Conservation (phyloP, 1,284 basidiomycete genomes). For the Trichosporon coremiiforme region DNA sequence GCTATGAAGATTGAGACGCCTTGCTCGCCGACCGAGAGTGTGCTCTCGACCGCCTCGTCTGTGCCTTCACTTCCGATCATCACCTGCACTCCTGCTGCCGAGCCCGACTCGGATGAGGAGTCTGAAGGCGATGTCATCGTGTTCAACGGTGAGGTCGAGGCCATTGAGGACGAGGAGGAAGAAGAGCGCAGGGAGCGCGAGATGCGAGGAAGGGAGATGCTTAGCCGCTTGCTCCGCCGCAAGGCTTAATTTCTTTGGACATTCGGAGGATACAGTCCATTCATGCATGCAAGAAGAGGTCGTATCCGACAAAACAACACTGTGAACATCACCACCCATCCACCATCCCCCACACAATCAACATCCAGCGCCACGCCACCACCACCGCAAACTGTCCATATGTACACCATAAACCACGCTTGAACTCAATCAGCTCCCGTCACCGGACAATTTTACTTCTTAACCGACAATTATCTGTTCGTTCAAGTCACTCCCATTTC, state of each 20-base stretch:
- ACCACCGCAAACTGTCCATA: constrained; percentile 12
- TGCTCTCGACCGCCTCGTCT: constrained; percentile 38
- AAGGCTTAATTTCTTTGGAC: constrained; percentile 18
- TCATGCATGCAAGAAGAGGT: too few relatives aligned
- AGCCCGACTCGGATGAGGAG: constrained; percentile 51
- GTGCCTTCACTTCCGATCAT: constrained; percentile 49
- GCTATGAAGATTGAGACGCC: constrained; percentile 25
- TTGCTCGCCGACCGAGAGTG: constrained; percentile 37
- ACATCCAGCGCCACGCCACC: not conserved
- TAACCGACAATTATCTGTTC: constrained; percentile 11
- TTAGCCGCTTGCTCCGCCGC: constrained; percentile 25
- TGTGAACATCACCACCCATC: constrained; percentile 9
- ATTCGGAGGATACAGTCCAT: not conserved
- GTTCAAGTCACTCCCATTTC: constrained; percentile 16
- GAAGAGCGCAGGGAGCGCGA: constrained; percentile 44
- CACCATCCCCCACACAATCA: not conserved
- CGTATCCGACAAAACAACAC: not conserved
- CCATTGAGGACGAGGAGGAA: constrained; percentile 36
- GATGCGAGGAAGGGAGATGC: constrained; percentile 36
- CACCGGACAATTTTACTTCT: constrained; percentile 14
- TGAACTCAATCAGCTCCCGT: constrained; percentile 1
- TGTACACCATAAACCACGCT: constrained; percentile 7
- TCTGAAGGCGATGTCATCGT: constrained; percentile 36
- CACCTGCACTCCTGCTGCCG: constrained; percentile 53
- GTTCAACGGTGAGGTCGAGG: constrained; percentile 30